Percentiles rank a stretch among this genome's conserved stretches.
phyloP scores from a whole-genome alignment of 495 filamentous ascomycete species.

The Trichocladium antarcticum region DNA sequence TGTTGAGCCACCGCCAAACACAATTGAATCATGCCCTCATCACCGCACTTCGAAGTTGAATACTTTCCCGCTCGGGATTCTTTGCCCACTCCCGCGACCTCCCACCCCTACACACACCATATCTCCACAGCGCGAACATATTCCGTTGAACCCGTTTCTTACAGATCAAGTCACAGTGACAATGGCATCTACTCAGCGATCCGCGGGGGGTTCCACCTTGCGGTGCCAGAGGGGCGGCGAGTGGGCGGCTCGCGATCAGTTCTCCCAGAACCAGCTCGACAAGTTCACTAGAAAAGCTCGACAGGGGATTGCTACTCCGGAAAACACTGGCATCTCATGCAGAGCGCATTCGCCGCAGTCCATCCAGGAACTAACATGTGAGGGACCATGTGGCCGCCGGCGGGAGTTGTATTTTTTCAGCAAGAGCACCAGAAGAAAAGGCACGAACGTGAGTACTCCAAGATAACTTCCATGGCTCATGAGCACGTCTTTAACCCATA shows the following conservation, averaged over 20 bases:
- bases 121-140: too few species aligned
- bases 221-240: conserved; percentile 38
- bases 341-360: conserved; percentile 10
- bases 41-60: too few species aligned
- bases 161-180: background rate
- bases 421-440: conserved; percentile 43
- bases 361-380: conserved; percentile 24
- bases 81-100: too few species aligned
- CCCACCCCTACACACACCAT: too few species aligned
- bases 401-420: conserved; percentile 45
- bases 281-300: conserved; percentile 22
- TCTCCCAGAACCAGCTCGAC: conserved; percentile 37
- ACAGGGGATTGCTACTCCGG: conserved; percentile 14
- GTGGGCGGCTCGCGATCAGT: conserved; percentile 29
- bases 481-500: background rate
- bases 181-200: background rate
- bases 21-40: too few species aligned
- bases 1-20: too few species aligned
- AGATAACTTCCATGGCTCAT: background rate
- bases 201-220: background rate
- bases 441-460: conserved; percentile 36
- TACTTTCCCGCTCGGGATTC: too few species aligned
- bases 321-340: conserved; percentile 20
- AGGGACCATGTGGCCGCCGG: conserved; percentile 38
- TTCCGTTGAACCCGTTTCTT: too few species aligned